A percentile compares a stretch with the other conserved stretches of the same genome.
Conservation (phyloP, 2,329 filamentous ascomycete species). For the Aspergillus nomiae region DNA sequence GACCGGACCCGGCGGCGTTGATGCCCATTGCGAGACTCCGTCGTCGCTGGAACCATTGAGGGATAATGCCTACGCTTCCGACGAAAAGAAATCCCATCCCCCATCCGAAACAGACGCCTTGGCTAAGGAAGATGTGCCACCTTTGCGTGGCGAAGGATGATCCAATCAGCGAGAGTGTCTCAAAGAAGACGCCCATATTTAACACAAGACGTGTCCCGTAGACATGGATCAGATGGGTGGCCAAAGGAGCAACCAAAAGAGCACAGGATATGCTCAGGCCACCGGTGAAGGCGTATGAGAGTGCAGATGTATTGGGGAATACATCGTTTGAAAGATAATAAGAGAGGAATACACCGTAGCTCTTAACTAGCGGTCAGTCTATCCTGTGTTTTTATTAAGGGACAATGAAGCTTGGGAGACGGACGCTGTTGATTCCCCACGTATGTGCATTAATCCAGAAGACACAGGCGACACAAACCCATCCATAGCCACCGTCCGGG, state of each 20-base stretch:
- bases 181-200: constrained; percentile 57
- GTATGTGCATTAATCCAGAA: constrained; percentile 69
- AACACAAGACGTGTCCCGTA: constrained; percentile 58
- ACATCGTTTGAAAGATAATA: constrained; percentile 58
- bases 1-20: constrained; percentile 58
- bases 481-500: constrained; percentile 63
- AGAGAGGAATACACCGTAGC: constrained; percentile 61
- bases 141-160: constrained; percentile 58
- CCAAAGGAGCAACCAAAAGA: constrained; percentile 59
- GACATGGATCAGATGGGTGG: constrained; percentile 55
- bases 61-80: constrained; percentile 56
- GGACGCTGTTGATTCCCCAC: constrained; percentile 71
- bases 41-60: constrained; percentile 64
- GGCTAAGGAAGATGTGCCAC: constrained; percentile 63
- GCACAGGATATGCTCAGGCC: constrained; percentile 61
- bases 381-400: not conserved
- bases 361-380: constrained; percentile 26
- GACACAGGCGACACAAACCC: constrained; percentile 60
- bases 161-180: constrained; percentile 57
- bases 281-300: constrained; percentile 63
- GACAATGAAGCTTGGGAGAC: constrained; percentile 17
- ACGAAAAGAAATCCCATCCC: constrained; percentile 66
- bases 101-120: constrained; percentile 63
- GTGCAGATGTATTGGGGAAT: constrained; percentile 56
- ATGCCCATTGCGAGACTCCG: constrained; percentile 64